Evolutionary conservation across 352 stramenopile genomes (phyloP).

Genomic region (Phytophthora pini): DNA sequence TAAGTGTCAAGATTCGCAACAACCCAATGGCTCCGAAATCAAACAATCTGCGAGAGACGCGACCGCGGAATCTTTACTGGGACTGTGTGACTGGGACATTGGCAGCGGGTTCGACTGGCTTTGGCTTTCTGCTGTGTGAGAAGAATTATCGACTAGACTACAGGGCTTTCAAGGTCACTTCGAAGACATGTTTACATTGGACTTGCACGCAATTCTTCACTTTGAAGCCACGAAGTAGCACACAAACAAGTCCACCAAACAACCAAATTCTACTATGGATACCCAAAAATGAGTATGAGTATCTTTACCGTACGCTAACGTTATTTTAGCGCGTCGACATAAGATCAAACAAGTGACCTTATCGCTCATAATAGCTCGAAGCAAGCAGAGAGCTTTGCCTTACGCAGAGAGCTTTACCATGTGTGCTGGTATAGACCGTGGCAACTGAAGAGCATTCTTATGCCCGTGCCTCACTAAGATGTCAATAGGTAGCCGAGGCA

Average conservation of each 20-base stretch:
- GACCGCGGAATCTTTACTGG: no score
- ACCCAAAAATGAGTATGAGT: background rate
- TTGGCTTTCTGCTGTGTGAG: no score
- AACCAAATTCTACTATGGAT: no score
- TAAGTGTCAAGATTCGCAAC: background rate
- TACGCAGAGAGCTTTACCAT: slow-evolving; percentile 6
- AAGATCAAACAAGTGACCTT: background rate
- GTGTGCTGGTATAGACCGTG: slow-evolving; percentile 9
- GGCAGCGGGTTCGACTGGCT: no score
- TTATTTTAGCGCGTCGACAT: background rate
- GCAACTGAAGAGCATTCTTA: background rate
- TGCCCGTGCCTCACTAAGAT: slow-evolving; percentile 14
- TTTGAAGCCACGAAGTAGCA: no score
- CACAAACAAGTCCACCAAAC: no score
- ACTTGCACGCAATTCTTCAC: no score
- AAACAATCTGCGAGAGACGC: background rate
- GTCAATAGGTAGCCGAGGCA: slow-evolving; percentile 2
- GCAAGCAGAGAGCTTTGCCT: slow-evolving; percentile 4
- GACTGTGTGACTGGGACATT: no score
- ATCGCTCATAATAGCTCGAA: background rate
- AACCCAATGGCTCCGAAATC: no score
- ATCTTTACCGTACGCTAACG: background rate
- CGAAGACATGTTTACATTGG: no score
- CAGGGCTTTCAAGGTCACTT: no score
- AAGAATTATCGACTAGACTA: no score